Evolutionary conservation across 2,329 filamentous ascomycete species (phyloP).

Genomic region (Periconia digitata): DNA sequence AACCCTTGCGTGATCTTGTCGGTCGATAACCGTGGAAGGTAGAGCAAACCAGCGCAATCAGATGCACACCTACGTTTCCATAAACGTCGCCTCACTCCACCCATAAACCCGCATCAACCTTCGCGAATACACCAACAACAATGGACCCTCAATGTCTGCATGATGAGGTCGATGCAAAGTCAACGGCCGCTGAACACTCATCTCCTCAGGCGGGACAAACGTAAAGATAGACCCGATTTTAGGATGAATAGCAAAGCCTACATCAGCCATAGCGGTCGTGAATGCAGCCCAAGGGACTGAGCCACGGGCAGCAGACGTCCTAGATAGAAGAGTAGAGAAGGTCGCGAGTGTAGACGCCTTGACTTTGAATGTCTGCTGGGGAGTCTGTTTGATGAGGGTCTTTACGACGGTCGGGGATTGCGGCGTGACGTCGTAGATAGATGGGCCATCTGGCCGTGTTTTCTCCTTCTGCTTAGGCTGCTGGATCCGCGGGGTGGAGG

Average conservation of each 20-base stretch:
- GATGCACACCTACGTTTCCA: neutral
- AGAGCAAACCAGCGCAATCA: too few relatives aligned
- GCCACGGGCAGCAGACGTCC: constrained; percentile 20
- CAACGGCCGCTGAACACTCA: constrained; percentile 3
- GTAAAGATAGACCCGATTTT: constrained; percentile 18
- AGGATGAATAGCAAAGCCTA: constrained; percentile 14
- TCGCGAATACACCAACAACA: constrained; percentile 10
- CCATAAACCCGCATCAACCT: constrained; percentile 15
- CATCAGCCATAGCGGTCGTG: constrained; percentile 14
- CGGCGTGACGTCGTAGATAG: constrained; percentile 34
- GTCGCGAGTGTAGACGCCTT: constrained; percentile 40
- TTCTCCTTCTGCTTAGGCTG: constrained; percentile 48
- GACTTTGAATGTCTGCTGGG: constrained; percentile 38
- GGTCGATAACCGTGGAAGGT: too few relatives aligned
- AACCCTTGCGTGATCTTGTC: too few relatives aligned
- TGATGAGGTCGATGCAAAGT: constrained; percentile 21
- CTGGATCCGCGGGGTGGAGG: constrained; percentile 30
- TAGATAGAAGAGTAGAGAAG: constrained; percentile 39
- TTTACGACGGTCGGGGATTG: constrained; percentile 2
- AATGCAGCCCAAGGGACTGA: constrained; percentile 20
- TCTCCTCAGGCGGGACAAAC: constrained; percentile 11
- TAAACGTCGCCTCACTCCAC: constrained; percentile 15
- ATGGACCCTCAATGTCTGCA: constrained; percentile 14
- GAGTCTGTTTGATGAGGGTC: neutral
- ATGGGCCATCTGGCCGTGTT: constrained; percentile 45